Percentiles rank a stretch among this genome's conserved stretches.
phyloP scores from a whole-genome alignment of 2,329 filamentous ascomycete species.

The Celoporthe dispersa region DNA sequence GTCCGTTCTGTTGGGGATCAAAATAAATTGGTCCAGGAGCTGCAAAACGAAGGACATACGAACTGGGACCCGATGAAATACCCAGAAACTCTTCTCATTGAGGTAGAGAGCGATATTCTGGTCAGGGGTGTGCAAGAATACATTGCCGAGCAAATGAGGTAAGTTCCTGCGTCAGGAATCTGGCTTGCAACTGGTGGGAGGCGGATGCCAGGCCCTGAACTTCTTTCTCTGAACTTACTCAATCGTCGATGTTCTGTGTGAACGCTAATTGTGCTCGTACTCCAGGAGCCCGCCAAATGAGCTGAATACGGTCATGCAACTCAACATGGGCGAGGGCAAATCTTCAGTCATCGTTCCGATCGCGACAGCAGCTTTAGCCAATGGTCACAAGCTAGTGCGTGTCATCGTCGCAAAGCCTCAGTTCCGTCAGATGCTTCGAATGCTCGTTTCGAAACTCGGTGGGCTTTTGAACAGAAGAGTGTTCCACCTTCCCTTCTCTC shows the following conservation, averaged over 20 bases:
- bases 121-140: constrained; percentile 63
- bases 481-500: constrained; percentile 63
- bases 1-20: constrained; percentile 33
- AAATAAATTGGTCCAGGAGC: constrained; percentile 45
- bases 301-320: constrained; percentile 61
- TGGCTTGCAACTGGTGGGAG: background rate
- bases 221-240: background rate
- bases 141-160: constrained; percentile 62
- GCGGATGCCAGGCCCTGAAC: background rate
- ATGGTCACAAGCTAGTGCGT: constrained; percentile 55
- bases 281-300: constrained; percentile 35
- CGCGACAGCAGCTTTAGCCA: constrained; percentile 56
- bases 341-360: constrained; percentile 72
- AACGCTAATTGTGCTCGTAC: background rate
- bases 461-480: constrained; percentile 59
- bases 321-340: constrained; percentile 76
- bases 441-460: constrained; percentile 58
- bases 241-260: background rate
- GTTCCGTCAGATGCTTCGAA: constrained; percentile 62
- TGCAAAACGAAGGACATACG: constrained; percentile 55
- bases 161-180: background rate
- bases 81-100: constrained; percentile 67
- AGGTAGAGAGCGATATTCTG: constrained; percentile 65
- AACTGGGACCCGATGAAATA: constrained; percentile 57
- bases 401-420: constrained; percentile 67